phyloP scores from a whole-genome alignment of 2,329 filamentous ascomycete genomes.

The Sporothrix inflata region DNA sequence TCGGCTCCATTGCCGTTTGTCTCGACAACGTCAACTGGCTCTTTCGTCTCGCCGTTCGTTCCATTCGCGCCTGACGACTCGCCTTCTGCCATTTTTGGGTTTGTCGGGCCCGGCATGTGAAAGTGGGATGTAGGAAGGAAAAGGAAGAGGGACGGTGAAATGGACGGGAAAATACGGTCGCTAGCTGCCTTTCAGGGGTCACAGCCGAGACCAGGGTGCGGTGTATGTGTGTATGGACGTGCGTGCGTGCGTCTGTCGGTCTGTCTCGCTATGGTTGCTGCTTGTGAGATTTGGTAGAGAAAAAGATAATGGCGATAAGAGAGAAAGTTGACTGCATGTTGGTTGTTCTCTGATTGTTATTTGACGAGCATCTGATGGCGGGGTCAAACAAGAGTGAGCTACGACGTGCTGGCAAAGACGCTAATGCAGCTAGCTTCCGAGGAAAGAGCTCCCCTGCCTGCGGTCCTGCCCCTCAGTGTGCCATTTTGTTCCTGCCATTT shows the following conservation, averaged over 20 bases:
- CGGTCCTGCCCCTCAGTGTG: background rate
- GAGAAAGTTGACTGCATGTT: background rate
- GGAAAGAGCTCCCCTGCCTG: background rate
- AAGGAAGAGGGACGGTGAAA: conserved; percentile 2
- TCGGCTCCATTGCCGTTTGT: conserved; percentile 29
- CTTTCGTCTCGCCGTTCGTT: background rate
- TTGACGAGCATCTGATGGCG: background rate
- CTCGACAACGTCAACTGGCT: background rate
- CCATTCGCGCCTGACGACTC: background rate
- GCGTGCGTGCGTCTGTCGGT: conserved; percentile 5
- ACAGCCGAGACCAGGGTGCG: background rate
- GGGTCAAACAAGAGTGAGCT: conserved; percentile 4
- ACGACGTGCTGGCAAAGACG: background rate
- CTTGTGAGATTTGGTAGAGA: background rate
- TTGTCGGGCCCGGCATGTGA: background rate
- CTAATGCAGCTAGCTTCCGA: conserved; percentile 16
- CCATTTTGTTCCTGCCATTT: conserved; percentile 4
- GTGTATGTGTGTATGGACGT: background rate
- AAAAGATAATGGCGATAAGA: conserved; percentile 19
- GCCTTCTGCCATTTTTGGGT: background rate
- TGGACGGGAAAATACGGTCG: background rate
- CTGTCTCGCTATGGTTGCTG: background rate
- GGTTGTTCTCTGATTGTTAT: background rate
- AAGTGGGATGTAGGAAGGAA: background rate
- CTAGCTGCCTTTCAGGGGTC: background rate